These are phyloP conservation scores for Salix exigua DNA, from an alignment of 345 rosid genomes.

Conservation along the genomic window DNA sequence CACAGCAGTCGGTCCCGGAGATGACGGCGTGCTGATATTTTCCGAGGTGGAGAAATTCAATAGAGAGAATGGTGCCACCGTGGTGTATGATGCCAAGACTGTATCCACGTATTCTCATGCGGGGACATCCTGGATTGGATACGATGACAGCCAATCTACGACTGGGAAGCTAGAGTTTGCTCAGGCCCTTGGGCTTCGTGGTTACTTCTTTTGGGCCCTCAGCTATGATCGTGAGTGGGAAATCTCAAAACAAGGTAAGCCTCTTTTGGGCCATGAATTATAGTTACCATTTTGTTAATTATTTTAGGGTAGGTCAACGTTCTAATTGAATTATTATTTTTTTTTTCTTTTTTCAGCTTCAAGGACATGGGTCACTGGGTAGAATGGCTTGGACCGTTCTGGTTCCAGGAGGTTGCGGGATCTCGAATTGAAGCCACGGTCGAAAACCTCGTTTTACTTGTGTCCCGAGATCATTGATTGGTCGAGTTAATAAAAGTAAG, in stretches of 20 bases:
- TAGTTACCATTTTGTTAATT: no score
- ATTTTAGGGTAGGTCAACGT: background rate
- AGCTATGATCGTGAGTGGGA: constrained; percentile 49
- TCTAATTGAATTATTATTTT: background rate
- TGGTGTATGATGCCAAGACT: constrained; percentile 35
- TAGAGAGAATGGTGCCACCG: constrained; percentile 25
- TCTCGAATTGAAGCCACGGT: no score
- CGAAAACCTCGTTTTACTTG: no score
- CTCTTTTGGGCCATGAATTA: background rate
- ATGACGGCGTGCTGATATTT: constrained; percentile 22
- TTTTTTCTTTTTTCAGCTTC: constrained; percentile 9
- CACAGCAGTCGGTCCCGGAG: constrained; percentile 32
- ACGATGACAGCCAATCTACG: constrained; percentile 46
- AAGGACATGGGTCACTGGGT: background rate
- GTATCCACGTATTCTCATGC: constrained; percentile 43
- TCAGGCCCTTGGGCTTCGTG: constrained; percentile 46
- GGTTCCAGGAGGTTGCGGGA: no score
- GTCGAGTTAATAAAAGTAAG: no score
- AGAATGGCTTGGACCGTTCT: background rate
- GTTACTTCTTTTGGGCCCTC: constrained; percentile 76
- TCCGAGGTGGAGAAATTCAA: constrained; percentile 33
- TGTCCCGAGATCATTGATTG: no score
- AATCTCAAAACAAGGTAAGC: constrained; percentile 45
- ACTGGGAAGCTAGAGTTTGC: constrained; percentile 47
- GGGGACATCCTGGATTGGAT: constrained; percentile 41